Evolutionary conservation across 179 eudicot species (phyloP), one percentile per base, ranked within the genome.

Genomic region (Amaranthus tricolor): DNA sequence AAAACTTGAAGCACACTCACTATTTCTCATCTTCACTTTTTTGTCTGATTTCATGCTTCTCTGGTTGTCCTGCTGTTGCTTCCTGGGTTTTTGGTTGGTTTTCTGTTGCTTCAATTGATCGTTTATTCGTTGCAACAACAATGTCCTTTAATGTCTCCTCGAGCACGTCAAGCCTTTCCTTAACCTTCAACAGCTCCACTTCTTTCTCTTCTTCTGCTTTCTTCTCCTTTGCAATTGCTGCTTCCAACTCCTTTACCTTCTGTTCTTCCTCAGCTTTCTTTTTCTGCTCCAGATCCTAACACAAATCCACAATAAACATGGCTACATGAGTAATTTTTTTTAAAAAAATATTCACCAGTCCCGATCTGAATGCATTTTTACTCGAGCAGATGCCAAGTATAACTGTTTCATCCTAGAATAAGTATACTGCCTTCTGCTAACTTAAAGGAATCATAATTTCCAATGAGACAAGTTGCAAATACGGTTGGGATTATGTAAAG

Each of bases 71-170:
- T 72, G 71, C 56, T 24, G 74, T 54, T 47, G 24, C 49, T 50
- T 76, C 72, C 53, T 78, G 64, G 7, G 77, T 31, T 11, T 63
- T 62, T 54, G 75, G 74, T 71, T 76, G 74, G 45, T 67, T 76
- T 60, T 52, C 63, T 17, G 60, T 66, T 17, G 70, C 49, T 44
- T 67, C 76, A 24, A 59, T 77, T 53, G 71, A 48, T 81, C 73
- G 84, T 72, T 85, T 88, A 79, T 87, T 86, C 12, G 89, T 81
- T 78, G 84, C 90, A 20, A 72, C 86, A 16, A 70, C 91, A 62
- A 92, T 87, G 77, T 90, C 94, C 61, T 90, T 89, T 40, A 94
- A 66, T n/a, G 89, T 73, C 78, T 77, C 89, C 78, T 92, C 96
- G 19, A 91, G 82, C 59, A 89, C 90, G 62, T 84, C 83, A 47